phyloP scores from a whole-genome alignment of 2,329 filamentous ascomycete species.

The Xylaria sp. region DNA sequence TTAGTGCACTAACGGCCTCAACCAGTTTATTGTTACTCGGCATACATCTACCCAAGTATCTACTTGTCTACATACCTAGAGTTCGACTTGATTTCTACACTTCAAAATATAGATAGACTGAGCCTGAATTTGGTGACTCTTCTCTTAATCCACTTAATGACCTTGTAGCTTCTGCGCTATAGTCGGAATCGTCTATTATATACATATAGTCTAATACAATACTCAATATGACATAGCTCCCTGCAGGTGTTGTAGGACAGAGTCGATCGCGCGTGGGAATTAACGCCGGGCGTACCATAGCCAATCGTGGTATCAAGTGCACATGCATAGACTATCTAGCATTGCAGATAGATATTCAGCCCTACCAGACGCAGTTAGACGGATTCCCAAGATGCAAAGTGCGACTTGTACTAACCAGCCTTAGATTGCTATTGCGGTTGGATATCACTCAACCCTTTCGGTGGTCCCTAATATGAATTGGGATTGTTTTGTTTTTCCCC shows the following conservation, averaged over 20 bases:
- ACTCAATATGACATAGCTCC: background rate
- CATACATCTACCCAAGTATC: background rate
- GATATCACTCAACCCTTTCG: background rate
- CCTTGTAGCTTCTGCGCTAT: background rate
- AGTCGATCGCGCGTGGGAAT: constrained; percentile 23
- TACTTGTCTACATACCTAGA: background rate
- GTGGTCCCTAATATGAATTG: background rate
- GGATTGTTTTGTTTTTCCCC: background rate
- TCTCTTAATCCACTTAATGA: no score
- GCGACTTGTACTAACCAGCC: background rate
- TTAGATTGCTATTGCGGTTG: background rate
- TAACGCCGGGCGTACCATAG: constrained; percentile 35
- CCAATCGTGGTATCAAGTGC: constrained; percentile 32
- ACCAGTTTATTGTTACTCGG: no score
- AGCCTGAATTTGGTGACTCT: no score
- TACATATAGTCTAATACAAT: background rate
- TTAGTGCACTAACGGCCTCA: no score
- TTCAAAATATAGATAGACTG: no score
- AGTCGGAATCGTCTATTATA: background rate
- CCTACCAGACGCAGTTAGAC: constrained; percentile 34
- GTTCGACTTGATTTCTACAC: background rate
- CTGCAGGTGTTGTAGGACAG: constrained; percentile 33
- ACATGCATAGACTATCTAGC: constrained; percentile 13
- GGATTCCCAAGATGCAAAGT: background rate
- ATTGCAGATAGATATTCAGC: constrained; percentile 28